These are phyloP conservation scores for Saturnispora dispora DNA, from an alignment of 805 yeast species.

Conservation along the genomic window DNA sequence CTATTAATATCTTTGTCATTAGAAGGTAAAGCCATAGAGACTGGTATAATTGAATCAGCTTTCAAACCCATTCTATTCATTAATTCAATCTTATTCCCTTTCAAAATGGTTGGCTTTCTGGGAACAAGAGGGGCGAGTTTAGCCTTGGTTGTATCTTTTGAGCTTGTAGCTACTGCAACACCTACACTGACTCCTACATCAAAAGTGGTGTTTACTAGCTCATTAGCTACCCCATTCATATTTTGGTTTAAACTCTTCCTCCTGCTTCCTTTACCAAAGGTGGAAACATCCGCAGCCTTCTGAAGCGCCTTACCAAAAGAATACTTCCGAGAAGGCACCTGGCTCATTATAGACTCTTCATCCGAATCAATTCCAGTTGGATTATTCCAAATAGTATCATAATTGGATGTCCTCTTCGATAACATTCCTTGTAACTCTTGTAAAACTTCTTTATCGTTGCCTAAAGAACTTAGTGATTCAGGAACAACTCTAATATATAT, in stretches of 20 bases:
- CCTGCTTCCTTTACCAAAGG: neutral
- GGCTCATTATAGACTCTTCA: constrained; percentile 1
- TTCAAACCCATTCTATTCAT: neutral
- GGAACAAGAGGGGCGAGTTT: constrained; percentile 36
- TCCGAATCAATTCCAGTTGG: constrained; percentile 12
- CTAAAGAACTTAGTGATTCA: constrained; percentile 50
- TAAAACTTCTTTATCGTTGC: constrained; percentile 29
- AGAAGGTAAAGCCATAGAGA: neutral
- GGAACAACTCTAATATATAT: constrained; percentile 76
- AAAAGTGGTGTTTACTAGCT: neutral
- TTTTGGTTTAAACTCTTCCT: neutral
- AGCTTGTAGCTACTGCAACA: neutral
- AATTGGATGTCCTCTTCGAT: constrained; percentile 5
- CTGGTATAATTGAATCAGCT: neutral
- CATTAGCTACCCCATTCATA: neutral
- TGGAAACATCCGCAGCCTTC: neutral
- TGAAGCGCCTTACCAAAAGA: neutral
- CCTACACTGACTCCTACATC: constrained; percentile 2
- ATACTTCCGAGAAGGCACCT: neutral
- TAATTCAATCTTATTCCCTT: constrained; percentile 5
- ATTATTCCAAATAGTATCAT: constrained; percentile 6
- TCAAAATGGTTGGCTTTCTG: constrained; percentile 33
- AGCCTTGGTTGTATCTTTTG: constrained; percentile 8
- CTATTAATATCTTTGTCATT: neutral
- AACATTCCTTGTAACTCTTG: constrained; percentile 18